These are phyloP conservation scores for Choanephora cucurbitarum DNA, from an alignment of 371 early-diverging fungal species.

Conservation along the genomic window DNA sequence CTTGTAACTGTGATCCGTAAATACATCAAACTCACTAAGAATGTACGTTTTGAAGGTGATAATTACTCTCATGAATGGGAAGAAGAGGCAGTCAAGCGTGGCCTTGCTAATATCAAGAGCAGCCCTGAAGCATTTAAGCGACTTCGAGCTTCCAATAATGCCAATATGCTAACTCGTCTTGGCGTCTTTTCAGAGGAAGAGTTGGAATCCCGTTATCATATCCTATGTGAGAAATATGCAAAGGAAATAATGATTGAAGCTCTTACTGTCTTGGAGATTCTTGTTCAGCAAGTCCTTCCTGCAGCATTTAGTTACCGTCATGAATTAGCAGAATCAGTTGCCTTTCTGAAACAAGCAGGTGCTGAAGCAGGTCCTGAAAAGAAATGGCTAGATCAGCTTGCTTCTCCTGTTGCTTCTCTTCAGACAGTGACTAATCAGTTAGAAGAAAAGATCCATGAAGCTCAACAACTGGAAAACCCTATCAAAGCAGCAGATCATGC, in stretches of 20 bases:
- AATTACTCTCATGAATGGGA: slow-evolving; percentile 88
- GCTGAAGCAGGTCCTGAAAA: slow-evolving; percentile 68
- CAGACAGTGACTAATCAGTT: slow-evolving; percentile 57
- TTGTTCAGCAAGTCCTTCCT: slow-evolving; percentile 84
- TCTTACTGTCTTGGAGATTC: slow-evolving; percentile 81
- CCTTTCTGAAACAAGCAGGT: slow-evolving; percentile 64
- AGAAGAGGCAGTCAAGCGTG: slow-evolving; percentile 80
- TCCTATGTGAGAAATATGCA: slow-evolving; percentile 91
- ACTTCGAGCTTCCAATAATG: slow-evolving; percentile 68
- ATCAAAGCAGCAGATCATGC: slow-evolving; percentile 70
- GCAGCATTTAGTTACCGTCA: slow-evolving; percentile 87
- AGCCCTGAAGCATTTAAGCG: slow-evolving; percentile 88
- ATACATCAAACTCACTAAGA: slow-evolving; percentile 81
- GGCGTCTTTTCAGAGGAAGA: slow-evolving; percentile 89
- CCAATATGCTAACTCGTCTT: slow-evolving; percentile 71
- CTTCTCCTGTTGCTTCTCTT: slow-evolving; percentile 59
- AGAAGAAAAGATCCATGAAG: slow-evolving; percentile 54
- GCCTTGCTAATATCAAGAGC: slow-evolving; percentile 89
- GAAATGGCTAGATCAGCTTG: slow-evolving; percentile 63
- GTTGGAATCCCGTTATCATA: slow-evolving; percentile 90
- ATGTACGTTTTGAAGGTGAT: slow-evolving; percentile 96
- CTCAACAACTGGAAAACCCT: slow-evolving; percentile 55
- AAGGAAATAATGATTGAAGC: slow-evolving; percentile 96
- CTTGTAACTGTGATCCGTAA: slow-evolving; percentile 84
- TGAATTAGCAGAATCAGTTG: slow-evolving; percentile 75